These are phyloP conservation scores for Chaetomium globosum DNA, from an alignment of 2,329 filamentous ascomycete genomes.

Conservation along the genomic window DNA sequence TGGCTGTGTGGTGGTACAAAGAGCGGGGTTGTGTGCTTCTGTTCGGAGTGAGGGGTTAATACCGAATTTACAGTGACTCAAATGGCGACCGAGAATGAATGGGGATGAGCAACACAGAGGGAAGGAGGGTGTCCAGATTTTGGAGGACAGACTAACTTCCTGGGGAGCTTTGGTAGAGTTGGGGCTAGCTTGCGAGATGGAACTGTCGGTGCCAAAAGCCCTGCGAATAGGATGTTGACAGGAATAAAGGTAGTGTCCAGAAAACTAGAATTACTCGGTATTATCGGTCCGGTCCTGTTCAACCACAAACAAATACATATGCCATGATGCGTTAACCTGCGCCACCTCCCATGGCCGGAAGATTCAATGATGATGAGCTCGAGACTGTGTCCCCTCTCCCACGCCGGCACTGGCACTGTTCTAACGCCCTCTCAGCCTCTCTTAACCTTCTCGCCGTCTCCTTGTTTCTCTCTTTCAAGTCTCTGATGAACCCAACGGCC, in stretches of 20 bases:
- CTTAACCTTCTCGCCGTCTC: slow-evolving; percentile 22
- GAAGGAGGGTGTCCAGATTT: background rate
- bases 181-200: background rate
- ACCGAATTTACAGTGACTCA: background rate
- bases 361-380: background rate
- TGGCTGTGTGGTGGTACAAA: background rate
- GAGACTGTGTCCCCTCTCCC: background rate
- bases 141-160: background rate
- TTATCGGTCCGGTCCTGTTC: background rate
- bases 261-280: background rate
- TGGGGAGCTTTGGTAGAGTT: background rate
- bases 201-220: background rate
- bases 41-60: background rate
- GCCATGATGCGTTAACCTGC: background rate
- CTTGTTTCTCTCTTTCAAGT: slow-evolving; percentile 33
- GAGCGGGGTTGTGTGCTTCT: background rate
- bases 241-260: background rate
- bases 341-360: background rate
- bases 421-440: slow-evolving; percentile 22
- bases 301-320: background rate
- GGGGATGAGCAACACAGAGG: background rate
- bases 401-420: slow-evolving; percentile 21
- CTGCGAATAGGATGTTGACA: background rate
- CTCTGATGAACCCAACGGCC: slow-evolving; percentile 36
- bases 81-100: background rate